These are phyloP conservation scores for Mycocentrospora acerina DNA, from an alignment of 2,329 filamentous ascomycete genomes.

Conservation along the genomic window DNA sequence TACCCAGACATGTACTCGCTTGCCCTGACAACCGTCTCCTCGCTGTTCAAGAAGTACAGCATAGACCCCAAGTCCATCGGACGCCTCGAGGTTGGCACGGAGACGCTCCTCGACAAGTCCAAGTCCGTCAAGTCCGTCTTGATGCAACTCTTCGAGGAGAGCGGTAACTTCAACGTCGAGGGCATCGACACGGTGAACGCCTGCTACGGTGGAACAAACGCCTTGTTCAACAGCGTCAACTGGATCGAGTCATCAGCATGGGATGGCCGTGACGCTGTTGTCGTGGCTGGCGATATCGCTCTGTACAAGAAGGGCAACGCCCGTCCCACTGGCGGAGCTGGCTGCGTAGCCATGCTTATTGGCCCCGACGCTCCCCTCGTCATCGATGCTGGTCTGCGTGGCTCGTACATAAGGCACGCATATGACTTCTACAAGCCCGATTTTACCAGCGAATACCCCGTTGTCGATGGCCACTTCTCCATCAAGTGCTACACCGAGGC, in stretches of 20 bases:
- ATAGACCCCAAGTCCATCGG: conserved; percentile 54
- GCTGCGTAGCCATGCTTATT: conserved; percentile 57
- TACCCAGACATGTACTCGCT: conserved; percentile 55
- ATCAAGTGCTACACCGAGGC: conserved; percentile 57
- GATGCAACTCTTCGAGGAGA: conserved; percentile 55
- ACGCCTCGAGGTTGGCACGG: conserved; percentile 56
- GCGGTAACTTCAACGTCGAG: conserved; percentile 57
- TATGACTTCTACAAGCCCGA: conserved; percentile 61
- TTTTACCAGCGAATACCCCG: conserved; percentile 55
- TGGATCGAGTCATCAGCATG: conserved; percentile 57
- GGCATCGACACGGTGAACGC: conserved; percentile 57
- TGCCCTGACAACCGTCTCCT: conserved; percentile 54
- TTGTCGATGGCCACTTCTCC: conserved; percentile 56
- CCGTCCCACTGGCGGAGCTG: conserved; percentile 55
- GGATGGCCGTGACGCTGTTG: conserved; percentile 55
- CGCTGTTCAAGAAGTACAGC: conserved; percentile 55
- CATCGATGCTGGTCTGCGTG: conserved; percentile 53
- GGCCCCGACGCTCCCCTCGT: conserved; percentile 54
- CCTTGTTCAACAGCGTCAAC: conserved; percentile 56
- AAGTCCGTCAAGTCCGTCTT: conserved; percentile 58
- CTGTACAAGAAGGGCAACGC: conserved; percentile 58
- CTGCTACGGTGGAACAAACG: conserved; percentile 58
- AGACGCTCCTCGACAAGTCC: conserved; percentile 58
- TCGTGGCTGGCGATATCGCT: conserved; percentile 56
- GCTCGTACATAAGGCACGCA: conserved; percentile 53